Base-by-base conservation (phyloP, 495 filamentous ascomycete genomes). In the Talaromyces adpressus region DNA sequence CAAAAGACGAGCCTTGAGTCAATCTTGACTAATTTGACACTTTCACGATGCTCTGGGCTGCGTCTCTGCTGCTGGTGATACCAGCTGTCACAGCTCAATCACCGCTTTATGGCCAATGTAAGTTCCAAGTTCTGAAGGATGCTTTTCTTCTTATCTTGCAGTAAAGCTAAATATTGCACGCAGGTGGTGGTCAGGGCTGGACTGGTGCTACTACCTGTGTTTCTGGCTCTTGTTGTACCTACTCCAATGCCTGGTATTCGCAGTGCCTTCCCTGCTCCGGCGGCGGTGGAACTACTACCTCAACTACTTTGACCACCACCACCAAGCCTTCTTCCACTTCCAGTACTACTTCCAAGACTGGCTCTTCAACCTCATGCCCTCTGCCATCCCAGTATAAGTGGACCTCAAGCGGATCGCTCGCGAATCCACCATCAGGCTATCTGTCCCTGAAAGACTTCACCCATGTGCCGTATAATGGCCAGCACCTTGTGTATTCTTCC, bases 401-500 rank as follows among this genome's bases (percentile, higher is more conserved):
- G 84, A 79, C 79, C 14, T 84, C 80, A 16, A 78, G 73, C 11
- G 75, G 67, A 2, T 34, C 79, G 1, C 72, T 88, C 5, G 82
- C 80, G 2, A 63, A 66, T 1, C 84, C 84, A 0, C 77, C 81
- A 64, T 70, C 72, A 1, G 82, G 81, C 20, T 85, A 79, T 81
- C 72, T 72, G 12, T 69, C 81, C 1, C 74, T 88, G 27, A 88
- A 88, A 65, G 84, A 87, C 75, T 86, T 85, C 70, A 83, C 78
- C 65, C 63, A 70, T 57, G 81, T 81, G 29, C 64, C 75, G 5
- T 82, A 77, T 73, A 81, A 86, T 51, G 78, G 76, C 66, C 63
- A 85, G 66, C 78, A 86, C 64, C 71, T 86, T 14, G 84, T 86
- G 4, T 87, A 85, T 65, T 82, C 70, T 2, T 77, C 79, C 3